Conservation (phyloP, 257 asterid species). For the Nyctanthes arbortristis region DNA sequence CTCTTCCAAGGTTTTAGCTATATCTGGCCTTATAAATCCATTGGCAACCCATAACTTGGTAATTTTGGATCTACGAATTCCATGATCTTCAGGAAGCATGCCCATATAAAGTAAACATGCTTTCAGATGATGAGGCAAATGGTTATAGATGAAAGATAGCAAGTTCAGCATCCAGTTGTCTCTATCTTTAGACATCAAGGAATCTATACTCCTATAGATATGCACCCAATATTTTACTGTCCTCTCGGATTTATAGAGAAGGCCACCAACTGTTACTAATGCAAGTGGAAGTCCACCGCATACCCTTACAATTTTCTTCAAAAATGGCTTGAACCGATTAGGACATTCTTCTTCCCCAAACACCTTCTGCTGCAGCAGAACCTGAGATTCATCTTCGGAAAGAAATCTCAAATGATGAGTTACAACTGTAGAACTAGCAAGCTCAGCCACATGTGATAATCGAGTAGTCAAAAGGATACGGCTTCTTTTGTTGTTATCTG, state of each 20-base stretch:
- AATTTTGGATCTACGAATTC: not conserved
- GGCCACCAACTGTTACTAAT: not conserved
- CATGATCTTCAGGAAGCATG: not conserved
- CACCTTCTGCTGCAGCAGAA: not conserved
- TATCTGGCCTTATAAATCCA: not conserved
- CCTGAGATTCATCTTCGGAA: not conserved
- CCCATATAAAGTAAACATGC: constrained; percentile 13
- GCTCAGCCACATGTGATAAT: not conserved
- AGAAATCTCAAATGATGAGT: not conserved
- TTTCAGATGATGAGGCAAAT: constrained; percentile 15
- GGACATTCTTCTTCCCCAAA: not conserved
- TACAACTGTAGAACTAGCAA: no score
- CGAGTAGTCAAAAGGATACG: not conserved
- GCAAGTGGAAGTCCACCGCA: not conserved
- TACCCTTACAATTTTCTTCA: no score
- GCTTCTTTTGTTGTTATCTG: not conserved
- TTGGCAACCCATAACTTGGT: not conserved
- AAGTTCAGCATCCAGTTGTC: not conserved
- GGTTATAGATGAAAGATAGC: not conserved
- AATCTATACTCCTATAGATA: no score
- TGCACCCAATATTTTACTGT: not conserved
- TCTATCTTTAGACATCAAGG: no score
- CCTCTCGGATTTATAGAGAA: not conserved
- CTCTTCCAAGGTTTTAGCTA: no score
- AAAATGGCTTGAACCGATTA: not conserved